Evolutionary conservation across 169 alveolate genomes (phyloP), one percentile per base, ranked within the genome.

Genomic region (Babesia bovis): DNA sequence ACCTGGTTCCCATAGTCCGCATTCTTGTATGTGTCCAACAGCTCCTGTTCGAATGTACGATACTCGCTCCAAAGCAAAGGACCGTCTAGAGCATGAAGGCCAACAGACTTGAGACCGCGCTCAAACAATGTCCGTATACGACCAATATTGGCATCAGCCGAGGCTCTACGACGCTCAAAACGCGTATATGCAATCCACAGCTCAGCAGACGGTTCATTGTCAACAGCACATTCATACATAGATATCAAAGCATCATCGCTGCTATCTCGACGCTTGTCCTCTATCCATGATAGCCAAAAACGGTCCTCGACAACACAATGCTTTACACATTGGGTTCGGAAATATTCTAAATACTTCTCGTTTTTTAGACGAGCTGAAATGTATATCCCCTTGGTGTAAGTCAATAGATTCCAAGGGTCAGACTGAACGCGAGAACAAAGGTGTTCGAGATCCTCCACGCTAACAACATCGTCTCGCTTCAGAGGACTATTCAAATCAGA

Each of bases 1-100:
- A 79, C 26, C 45, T 79, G 82, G 40, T 12, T 28, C 2, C 69
- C 74, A 23, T 59, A 41, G 25, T 68, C 76, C 19, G 35, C 36
- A 4, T 33, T 19, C 23, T 23, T 32, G 65, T 57, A 49, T 4
- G 32, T 67, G 19, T 59, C 63, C 3, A 79, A 51, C 57, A 76
- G 58, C 41, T 65, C 63, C 60, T 67, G 78, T 59, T 76, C 85
- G 26, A 79, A 79, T 30, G 28, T 58, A 41, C 87, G 65, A 45
- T 79, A 79, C 23, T 67, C 74, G 36, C 77, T 55, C 87, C 87
- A 79, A 6, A 79, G 50, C 45, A 51, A 45, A 25, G 87, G 87
- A 0, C 87, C 87, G 59, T 79, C 87, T 44, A 79, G 40, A 2
- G 87, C 83, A 35, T 79, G 87, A 28, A 79, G 83, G 32, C 87